Evolutionary conservation across 306 rosid genomes (phyloP), one percentile per base, ranked within the genome.

Genomic region (Quercus wislizeni): DNA sequence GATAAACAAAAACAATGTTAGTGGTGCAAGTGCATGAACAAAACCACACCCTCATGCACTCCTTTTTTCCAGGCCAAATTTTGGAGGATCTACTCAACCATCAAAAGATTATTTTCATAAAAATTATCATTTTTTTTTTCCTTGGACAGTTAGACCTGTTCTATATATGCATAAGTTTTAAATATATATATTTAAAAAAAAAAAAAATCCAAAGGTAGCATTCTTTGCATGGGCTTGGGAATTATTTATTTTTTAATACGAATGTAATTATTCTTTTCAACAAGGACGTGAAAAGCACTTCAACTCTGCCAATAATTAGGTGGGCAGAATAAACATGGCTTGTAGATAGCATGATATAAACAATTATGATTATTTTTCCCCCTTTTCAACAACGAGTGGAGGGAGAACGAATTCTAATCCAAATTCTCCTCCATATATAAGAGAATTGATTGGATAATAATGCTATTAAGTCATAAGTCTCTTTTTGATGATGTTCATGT

Each of bases 11-110:
- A 82, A 83, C 43, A 89, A 82, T 82, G 92, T 84, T 79, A 92
- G 92, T 90, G 87, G 69, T 64, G 76, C 76, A 87, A 84, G 85
- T 82, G 84, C 84, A 55, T 71, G 80, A 75, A 81, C 89, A 10
- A 85, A 88, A 57, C 88, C 91, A 86, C 41, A 63, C 80, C 79
- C 74, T 51, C 18, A 77, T 51, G 61, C 63, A 55, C 74, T 81
- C 28, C 79, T 67, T n/a, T 63, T 65, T 73, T 75, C 59, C 28
- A 79, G 83, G 64, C 84, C 51, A 12, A 54, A 11, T 25, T 88
- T 43, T 71, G 75, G 84, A 73, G 43, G 77, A 82, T 82, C 71
- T 72, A 58, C 31, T 63, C 62, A 64, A 78, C 55, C 88, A 88
- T 82, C 82, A 51, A 87, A 88, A 88, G 80, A 80, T 71, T 82